A percentile compares a stretch with the other conserved stretches of the same genome.
Conservation (phyloP, 805 yeast species). For the Cyberlindnera samutprakarnensis region DNA sequence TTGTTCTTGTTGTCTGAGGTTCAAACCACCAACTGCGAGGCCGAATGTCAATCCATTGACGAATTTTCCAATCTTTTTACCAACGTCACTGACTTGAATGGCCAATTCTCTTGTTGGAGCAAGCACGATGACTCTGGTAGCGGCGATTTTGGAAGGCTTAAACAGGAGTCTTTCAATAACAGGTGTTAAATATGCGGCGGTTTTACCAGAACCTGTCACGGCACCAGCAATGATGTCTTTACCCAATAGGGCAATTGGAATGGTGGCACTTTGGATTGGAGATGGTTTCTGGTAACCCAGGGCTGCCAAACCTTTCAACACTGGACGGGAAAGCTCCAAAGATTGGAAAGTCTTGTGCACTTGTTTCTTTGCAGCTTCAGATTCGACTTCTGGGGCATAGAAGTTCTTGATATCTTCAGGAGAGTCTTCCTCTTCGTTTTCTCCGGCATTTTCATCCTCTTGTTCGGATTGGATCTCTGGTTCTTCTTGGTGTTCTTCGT, state of each 20-base stretch:
- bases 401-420: conserved; percentile 79
- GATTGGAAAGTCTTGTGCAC: conserved; percentile 64
- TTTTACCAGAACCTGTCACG: conserved; percentile 98
- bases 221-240: conserved; percentile 99
- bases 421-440: conserved; percentile 47
- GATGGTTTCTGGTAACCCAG: conserved; percentile 86
- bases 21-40: conserved; percentile 96
- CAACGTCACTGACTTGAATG: conserved; percentile 92
- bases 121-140: conserved; percentile 84
- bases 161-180: conserved; percentile 85
- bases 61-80: conserved; percentile 72
- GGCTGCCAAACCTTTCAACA: conserved; percentile 71
- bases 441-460: conserved; percentile 24
- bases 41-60: conserved; percentile 79
- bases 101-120: conserved; percentile 98
- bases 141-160: conserved; percentile 78
- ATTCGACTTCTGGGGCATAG: conserved; percentile 53
- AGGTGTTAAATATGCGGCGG: conserved; percentile 97
- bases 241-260: conserved; percentile 89
- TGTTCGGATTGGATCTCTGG: conserved; percentile 24
- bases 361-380: conserved; percentile 42
- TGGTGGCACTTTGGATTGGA: conserved; percentile 88
- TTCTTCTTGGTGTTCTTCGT: conserved; percentile 20
- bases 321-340: conserved; percentile 81
- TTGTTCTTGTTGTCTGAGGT: conserved; percentile 91